Conservation (phyloP, 495 filamentous ascomycete genomes). For the Talaromyces thailandensis region DNA sequence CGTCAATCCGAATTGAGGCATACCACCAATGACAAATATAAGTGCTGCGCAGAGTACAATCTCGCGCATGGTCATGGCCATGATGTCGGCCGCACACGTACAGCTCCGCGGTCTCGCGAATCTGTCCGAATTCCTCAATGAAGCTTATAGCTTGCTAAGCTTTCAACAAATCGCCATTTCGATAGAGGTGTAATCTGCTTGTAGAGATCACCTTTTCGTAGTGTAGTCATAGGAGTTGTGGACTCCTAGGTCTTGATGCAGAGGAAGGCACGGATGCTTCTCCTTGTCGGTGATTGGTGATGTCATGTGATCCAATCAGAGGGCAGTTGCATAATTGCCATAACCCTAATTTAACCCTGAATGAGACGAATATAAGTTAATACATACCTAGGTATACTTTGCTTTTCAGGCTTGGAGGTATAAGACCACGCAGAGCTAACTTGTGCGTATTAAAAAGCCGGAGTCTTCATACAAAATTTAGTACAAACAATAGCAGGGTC, state of each 20-base stretch:
- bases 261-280: background rate
- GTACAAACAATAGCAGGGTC: no score
- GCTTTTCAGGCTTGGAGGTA: no score
- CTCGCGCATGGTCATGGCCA: slow-evolving; percentile 5
- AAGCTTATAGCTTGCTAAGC: no score
- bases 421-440: no score
- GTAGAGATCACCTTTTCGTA: no score
- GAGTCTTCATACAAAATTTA: no score
- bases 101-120: background rate
- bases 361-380: background rate
- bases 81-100: background rate
- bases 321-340: background rate
- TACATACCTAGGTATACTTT: no score
- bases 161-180: no score
- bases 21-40: slow-evolving; percentile 5
- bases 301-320: background rate
- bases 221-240: no score
- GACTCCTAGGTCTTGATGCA: background rate
- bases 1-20: background rate
- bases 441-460: no score
- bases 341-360: background rate
- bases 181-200: no score
- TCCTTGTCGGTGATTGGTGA: background rate
- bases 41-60: slow-evolving; percentile 5
- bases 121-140: background rate